Conservation (phyloP, 2,329 filamentous ascomycete species). For the Fusarium abutilonis region DNA sequence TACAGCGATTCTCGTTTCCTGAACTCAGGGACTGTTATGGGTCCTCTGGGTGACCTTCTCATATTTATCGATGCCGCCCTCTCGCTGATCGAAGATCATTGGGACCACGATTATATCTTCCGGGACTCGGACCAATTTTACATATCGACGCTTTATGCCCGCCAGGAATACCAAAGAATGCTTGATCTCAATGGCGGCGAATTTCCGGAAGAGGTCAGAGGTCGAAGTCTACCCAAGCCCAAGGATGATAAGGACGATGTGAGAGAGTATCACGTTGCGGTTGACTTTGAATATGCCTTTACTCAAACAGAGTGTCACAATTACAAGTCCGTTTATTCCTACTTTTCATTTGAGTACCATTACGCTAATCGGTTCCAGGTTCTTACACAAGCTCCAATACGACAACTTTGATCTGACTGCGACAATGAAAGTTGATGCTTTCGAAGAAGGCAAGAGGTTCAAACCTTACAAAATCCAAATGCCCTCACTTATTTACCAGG, state of each 20-base stretch:
- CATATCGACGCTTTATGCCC: constrained; percentile 34
- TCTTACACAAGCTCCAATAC: constrained; percentile 56
- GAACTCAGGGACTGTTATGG: constrained; percentile 42
- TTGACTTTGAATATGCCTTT: constrained; percentile 52
- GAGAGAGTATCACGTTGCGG: constrained; percentile 32
- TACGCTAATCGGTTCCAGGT: constrained; percentile 26
- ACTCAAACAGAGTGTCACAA: constrained; percentile 59
- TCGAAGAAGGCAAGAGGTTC: constrained; percentile 14
- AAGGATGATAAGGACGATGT: constrained; percentile 14
- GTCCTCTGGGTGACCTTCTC: constrained; percentile 35
- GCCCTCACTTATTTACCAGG: constrained; percentile 23
- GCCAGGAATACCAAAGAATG: constrained; percentile 39
- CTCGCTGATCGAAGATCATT: constrained; percentile 14
- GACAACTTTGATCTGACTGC: constrained; percentile 56
- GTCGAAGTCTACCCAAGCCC: constrained; percentile 22
- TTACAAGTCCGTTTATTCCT: constrained; percentile 56
- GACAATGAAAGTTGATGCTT: constrained; percentile 37
- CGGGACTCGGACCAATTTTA: constrained; percentile 39
- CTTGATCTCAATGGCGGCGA: constrained; percentile 22
- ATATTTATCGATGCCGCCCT: constrained; percentile 34
- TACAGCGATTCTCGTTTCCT: constrained; percentile 28
- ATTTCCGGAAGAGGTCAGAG: constrained; percentile 24
- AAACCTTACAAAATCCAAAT: constrained; percentile 37
- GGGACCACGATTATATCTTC: constrained; percentile 18
- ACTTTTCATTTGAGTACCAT: too few species aligned